phyloP scores from a whole-genome alignment of 2,329 filamentous ascomycete genomes.

The Botrytis paeoniae region DNA sequence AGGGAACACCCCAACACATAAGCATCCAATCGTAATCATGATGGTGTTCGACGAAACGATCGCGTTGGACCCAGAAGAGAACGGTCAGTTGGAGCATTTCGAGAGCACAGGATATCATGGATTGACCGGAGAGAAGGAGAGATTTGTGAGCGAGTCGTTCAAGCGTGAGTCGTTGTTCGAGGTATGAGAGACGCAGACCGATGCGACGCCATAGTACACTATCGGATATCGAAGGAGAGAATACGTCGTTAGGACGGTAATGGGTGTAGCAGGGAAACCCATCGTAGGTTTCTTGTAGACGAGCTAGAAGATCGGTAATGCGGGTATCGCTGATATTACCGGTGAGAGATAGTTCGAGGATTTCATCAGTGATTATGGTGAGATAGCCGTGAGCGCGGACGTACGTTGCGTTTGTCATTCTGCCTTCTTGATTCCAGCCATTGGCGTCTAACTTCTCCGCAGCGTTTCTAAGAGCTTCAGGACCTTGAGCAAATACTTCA shows the following conservation, averaged over 20 bases:
- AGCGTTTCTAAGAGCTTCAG: slow-evolving; percentile 41
- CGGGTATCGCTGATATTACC: slow-evolving; percentile 29
- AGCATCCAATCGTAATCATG: slow-evolving; percentile 48
- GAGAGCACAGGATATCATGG: slow-evolving; percentile 45
- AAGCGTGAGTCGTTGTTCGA: slow-evolving; percentile 58
- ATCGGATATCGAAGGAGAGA: slow-evolving; percentile 39
- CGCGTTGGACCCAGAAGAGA: slow-evolving; percentile 49
- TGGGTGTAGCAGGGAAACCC: slow-evolving; percentile 38
- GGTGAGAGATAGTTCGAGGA: slow-evolving; percentile 51
- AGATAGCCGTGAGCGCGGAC: slow-evolving; percentile 48
- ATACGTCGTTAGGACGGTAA: slow-evolving; percentile 42
- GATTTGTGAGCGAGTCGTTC: slow-evolving; percentile 54
- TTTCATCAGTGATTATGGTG: slow-evolving; percentile 53
- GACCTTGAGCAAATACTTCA: slow-evolving; percentile 45
- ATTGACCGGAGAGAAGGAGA: slow-evolving; percentile 40
- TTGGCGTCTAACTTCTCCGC: slow-evolving; percentile 44
- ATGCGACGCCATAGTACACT: slow-evolving; percentile 46
- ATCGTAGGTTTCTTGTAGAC: slow-evolving; percentile 40
- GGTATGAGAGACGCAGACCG: slow-evolving; percentile 46
- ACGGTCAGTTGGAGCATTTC: slow-evolving; percentile 48
- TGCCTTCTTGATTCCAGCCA: slow-evolving; percentile 51
- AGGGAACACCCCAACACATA: slow-evolving; percentile 50
- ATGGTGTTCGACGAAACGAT: slow-evolving; percentile 43
- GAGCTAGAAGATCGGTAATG: slow-evolving; percentile 26
- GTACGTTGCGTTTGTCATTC: slow-evolving; percentile 46